These are phyloP conservation scores for Brassica juncea DNA, from an alignment of 345 rosid species.

Conservation along the genomic window DNA sequence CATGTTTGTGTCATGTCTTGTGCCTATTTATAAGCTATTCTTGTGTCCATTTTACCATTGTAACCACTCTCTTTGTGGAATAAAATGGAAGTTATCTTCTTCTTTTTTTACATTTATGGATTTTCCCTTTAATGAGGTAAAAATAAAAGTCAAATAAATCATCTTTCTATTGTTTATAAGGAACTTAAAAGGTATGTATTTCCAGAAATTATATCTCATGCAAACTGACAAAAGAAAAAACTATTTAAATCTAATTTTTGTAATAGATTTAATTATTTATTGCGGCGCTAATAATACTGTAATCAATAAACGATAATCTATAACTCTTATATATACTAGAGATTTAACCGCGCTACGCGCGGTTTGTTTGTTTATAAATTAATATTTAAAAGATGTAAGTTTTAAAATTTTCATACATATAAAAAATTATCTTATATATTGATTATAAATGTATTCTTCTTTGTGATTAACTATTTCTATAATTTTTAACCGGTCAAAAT, in stretches of 20 bases:
- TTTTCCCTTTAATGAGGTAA: background rate
- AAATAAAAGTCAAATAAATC: background rate
- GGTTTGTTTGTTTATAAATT: too few species aligned
- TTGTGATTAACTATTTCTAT: too few species aligned
- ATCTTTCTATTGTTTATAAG: background rate
- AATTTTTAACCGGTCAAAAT: too few species aligned
- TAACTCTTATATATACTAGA: too few species aligned
- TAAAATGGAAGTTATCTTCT: background rate
- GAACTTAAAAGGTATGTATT: background rate
- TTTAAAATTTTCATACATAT: too few species aligned
- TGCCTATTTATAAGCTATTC: slow-evolving; percentile 16
- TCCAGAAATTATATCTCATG: background rate
- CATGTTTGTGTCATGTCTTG: background rate
- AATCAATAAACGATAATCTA: too few species aligned
- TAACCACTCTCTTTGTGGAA: background rate
- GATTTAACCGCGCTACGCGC: too few species aligned
- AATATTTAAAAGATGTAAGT: too few species aligned
- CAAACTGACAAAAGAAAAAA: background rate
- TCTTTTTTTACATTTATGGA: background rate
- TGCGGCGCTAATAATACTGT: too few species aligned
- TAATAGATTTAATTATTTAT: too few species aligned
- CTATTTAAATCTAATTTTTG: background rate
- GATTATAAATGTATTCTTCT: too few species aligned
- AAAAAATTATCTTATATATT: too few species aligned
- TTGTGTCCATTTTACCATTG: background rate